Evolutionary conservation across 495 filamentous ascomycete species (phyloP), one percentile per base, ranked within the genome.

Genomic region (Aspergillus wentii): DNA sequence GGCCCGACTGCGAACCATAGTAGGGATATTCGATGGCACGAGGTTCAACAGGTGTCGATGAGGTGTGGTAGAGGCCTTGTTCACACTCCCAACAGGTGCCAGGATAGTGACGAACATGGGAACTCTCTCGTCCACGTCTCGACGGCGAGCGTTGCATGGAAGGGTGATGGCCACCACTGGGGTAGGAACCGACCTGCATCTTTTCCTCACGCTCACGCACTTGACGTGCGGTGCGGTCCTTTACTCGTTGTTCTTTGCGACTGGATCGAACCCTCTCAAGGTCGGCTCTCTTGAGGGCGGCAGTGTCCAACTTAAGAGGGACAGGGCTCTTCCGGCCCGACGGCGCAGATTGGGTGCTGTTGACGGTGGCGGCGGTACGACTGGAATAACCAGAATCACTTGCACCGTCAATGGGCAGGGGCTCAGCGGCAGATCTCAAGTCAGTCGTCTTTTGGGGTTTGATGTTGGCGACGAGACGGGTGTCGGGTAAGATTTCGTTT

Each of bases 321-420:
- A 46, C 42, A 29, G 64, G 59, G 38, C 52, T 69, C 47, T 60
- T 65, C 45, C 59, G 61, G 56, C 64, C 71, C 44, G 61, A 66
- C 41, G 68, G 62, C 20, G 57, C 68, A 43, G 75, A 75, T 64
- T 74, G 68, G 61, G 71, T 68, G 58, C 69, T 75, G 54, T 63
- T 66, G 44, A 60, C 62, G 18, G 76, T 76, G 48, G 75, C 73
- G 41, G 67, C 63, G 43, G 74, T 81, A 58, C 72, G 78, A 68
- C 71, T 80, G 44, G 77, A 82, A 66, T 80, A 81, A 38, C 77
- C 79, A 28, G 76, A 80, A 58, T 83, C 79, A 59, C 74, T 80
- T 38, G 65, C 66, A 46, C 62, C 61, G 54, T 79, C 76, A 32
- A 61, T 6, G 10, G 22, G 50, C 38, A 60, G 57, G 44, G 52